These are phyloP conservation scores for Penicillium sp. DNA, from an alignment of 2,329 filamentous ascomycete genomes.

Conservation along the genomic window DNA sequence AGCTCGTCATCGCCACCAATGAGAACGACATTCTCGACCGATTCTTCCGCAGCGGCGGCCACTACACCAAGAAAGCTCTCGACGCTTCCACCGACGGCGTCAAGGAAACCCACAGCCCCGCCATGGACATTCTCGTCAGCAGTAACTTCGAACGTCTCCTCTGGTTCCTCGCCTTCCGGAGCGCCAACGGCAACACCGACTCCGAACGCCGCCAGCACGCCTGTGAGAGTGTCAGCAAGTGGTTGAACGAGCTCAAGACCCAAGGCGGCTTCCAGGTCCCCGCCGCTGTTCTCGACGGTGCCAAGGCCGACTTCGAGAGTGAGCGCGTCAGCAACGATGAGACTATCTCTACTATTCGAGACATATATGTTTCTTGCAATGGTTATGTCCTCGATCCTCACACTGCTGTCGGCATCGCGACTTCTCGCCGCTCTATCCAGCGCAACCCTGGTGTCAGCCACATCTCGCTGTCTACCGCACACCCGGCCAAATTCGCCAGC, in stretches of 20 bases:
- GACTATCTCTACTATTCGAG: slow-evolving; percentile 65
- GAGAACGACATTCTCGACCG: slow-evolving; percentile 92
- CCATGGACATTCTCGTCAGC: slow-evolving; percentile 96
- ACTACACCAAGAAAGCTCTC: slow-evolving; percentile 80
- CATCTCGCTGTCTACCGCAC: slow-evolving; percentile 86
- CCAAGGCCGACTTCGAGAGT: slow-evolving; percentile 73
- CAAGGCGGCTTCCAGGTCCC: slow-evolving; percentile 82
- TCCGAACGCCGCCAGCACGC: slow-evolving; percentile 50
- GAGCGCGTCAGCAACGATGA: slow-evolving; percentile 65
- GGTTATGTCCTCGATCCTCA: slow-evolving; percentile 91
- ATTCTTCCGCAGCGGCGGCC: slow-evolving; percentile 80
- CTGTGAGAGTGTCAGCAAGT: slow-evolving; percentile 71
- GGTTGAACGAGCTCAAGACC: slow-evolving; percentile 77
- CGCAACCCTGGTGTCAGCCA: slow-evolving; percentile 58
- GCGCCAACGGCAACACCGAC: slow-evolving; percentile 46
- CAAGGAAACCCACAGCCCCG: slow-evolving; percentile 87
- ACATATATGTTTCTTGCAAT: slow-evolving; percentile 54
- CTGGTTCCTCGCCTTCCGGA: slow-evolving; percentile 82
- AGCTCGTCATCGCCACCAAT: slow-evolving; percentile 90
- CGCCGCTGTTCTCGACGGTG: slow-evolving; percentile 66
- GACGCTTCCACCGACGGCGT: slow-evolving; percentile 58
- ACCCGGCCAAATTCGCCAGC: slow-evolving; percentile 89
- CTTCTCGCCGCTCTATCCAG: slow-evolving; percentile 66
- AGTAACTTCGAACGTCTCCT: slow-evolving; percentile 95
- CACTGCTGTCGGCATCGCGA: slow-evolving; percentile 80